Percentiles rank a stretch among this genome's conserved stretches.
These are phyloP conservation scores for Ophiostoma novo-ulmi DNA, from an alignment of 2,329 filamentous ascomycete species.

Conservation along the genomic window DNA sequence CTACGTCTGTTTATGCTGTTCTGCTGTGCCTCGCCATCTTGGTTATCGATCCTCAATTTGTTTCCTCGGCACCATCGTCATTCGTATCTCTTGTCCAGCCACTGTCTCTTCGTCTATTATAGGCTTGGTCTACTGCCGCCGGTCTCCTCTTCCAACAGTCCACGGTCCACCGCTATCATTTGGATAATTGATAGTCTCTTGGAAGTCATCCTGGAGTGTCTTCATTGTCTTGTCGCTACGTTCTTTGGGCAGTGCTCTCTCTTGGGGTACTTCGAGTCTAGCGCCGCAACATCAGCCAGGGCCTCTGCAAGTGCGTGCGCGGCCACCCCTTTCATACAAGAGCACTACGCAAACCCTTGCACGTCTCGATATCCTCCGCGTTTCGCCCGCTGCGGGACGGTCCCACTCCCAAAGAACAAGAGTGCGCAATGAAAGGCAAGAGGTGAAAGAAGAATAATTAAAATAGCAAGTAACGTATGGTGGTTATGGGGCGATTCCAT, in stretches of 20 bases:
- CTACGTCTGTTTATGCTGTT: neutral
- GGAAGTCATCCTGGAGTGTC: neutral
- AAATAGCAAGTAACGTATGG: conserved; percentile 3
- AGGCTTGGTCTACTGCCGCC: neutral
- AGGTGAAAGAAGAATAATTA: neutral
- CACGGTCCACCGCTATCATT: neutral
- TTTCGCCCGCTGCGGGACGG: conserved; percentile 27
- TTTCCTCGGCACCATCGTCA: neutral
- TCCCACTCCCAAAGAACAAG: conserved; percentile 20
- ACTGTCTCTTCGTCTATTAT: neutral
- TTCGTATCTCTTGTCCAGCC: neutral
- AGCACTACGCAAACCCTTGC: conserved; percentile 22
- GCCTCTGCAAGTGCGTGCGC: conserved; percentile 20
- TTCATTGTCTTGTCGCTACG: neutral
- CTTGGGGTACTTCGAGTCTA: conserved; percentile 8
- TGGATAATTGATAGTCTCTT: neutral
- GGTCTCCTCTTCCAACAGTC: neutral
- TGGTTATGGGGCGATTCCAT: conserved; percentile 9
- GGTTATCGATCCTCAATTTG: neutral
- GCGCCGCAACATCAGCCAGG: conserved; percentile 20
- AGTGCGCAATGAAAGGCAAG: neutral
- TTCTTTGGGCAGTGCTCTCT: conserved; percentile 7
- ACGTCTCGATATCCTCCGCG: conserved; percentile 27
- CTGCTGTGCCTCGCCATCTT: neutral
- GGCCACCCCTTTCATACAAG: conserved; percentile 21